Evolutionary conservation across 2,329 filamentous ascomycete species (phyloP).

Genomic region (Ceratocystis destructans): DNA sequence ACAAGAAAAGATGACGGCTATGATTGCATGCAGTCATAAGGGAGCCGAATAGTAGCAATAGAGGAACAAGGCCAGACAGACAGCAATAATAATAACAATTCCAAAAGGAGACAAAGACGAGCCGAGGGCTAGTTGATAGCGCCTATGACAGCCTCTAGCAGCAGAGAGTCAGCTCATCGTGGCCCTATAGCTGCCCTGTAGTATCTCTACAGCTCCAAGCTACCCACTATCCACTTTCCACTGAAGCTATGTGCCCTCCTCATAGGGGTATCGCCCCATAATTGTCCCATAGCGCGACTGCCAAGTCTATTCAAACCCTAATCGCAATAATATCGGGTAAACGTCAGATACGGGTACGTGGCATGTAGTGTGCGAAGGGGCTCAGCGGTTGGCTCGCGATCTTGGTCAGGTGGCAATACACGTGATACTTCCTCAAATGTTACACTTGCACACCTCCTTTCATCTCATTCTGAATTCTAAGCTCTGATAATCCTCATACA

Average conservation of each 20-base stretch:
- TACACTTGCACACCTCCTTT: not conserved
- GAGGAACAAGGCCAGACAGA: not conserved
- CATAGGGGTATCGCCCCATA: not conserved
- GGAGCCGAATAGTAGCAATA: not conserved
- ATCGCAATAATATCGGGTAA: too few relatives aligned
- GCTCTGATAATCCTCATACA: too few relatives aligned
- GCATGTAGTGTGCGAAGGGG: too few relatives aligned
- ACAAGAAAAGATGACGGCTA: not conserved
- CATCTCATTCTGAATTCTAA: not conserved
- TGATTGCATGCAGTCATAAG: not conserved
- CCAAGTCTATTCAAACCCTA: not conserved
- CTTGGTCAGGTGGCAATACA: not conserved
- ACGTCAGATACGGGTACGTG: too few relatives aligned
- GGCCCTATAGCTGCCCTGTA: too few relatives aligned
- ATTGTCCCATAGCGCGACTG: not conserved
- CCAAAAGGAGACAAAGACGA: too few relatives aligned
- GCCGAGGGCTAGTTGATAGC: too few relatives aligned
- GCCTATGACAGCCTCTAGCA: too few relatives aligned
- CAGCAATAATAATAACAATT: not conserved
- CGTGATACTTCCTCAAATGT: not conserved
- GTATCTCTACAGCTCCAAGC: too few relatives aligned
- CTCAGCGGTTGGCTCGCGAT: not conserved
- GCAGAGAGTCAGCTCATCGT: too few relatives aligned
- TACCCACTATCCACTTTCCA: too few relatives aligned
- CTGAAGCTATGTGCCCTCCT: not conserved